Evolutionary conservation across 345 rosid genomes (phyloP).

Genomic region (Eucalyptus erythrocorys): DNA sequence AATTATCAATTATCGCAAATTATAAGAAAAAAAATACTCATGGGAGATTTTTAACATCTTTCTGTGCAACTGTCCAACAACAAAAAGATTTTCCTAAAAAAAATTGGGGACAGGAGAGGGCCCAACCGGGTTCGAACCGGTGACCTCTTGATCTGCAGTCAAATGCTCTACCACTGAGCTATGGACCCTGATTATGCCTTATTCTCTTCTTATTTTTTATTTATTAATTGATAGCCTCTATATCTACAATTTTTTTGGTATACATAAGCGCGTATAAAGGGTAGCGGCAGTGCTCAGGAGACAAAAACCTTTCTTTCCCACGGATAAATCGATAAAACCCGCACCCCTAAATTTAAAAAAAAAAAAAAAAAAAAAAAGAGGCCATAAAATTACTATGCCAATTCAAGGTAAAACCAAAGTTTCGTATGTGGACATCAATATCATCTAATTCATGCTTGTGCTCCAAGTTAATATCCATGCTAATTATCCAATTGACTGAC

Average conservation of each 20-base stretch:
- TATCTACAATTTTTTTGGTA: background rate
- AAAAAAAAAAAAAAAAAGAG: background rate
- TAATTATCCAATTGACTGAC: background rate
- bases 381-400: background rate
- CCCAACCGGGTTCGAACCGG: slow-evolving; percentile 30
- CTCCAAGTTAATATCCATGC: background rate
- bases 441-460: background rate
- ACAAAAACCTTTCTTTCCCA: background rate
- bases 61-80: background rate
- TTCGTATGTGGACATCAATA: background rate
- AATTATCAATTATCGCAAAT: background rate
- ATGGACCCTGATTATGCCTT: slow-evolving; percentile 9
- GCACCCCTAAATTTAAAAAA: background rate
- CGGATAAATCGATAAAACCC: background rate
- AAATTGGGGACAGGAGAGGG: background rate
- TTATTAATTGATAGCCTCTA: fast-evolving
- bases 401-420: background rate
- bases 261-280: background rate
- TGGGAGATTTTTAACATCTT: background rate
- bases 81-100: background rate
- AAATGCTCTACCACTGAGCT: slow-evolving; percentile 91
- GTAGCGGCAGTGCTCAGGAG: background rate
- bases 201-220: fast-evolving
- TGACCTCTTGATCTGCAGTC: slow-evolving; percentile 83
- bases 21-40: background rate